phyloP scores from a whole-genome alignment of 441 rosid species.

The Eutrema salsugineum region DNA sequence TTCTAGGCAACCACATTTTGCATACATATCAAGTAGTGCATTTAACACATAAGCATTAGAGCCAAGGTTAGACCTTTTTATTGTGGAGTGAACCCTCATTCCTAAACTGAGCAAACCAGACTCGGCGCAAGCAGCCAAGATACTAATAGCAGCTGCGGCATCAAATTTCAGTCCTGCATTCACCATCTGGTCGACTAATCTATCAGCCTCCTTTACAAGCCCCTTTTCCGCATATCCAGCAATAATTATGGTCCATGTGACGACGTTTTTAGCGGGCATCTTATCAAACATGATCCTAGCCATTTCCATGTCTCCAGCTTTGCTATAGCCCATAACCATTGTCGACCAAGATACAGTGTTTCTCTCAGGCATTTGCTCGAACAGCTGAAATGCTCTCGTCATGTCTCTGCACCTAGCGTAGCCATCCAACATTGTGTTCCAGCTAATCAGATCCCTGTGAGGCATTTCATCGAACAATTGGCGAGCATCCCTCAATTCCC shows the following conservation, averaged over 20 bases:
- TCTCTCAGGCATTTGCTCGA: constrained; percentile 68
- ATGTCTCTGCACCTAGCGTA: constrained; percentile 65
- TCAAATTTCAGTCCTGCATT: constrained; percentile 47
- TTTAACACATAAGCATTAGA: constrained; percentile 48
- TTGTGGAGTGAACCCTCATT: constrained; percentile 46
- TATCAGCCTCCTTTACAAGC: constrained; percentile 49
- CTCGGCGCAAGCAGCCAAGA: constrained; percentile 78
- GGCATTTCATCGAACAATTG: constrained; percentile 77
- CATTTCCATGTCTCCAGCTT: constrained; percentile 77
- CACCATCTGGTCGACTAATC: constrained; percentile 55
- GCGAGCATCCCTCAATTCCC: constrained; percentile 50
- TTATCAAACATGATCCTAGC: constrained; percentile 70
- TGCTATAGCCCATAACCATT: constrained; percentile 67
- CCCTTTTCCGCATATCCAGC: constrained; percentile 84
- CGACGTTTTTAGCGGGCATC: constrained; percentile 69
- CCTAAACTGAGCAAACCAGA: constrained; percentile 77
- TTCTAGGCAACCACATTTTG: constrained; percentile 68
- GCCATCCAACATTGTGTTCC: constrained; percentile 82
- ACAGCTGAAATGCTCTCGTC: constrained; percentile 61
- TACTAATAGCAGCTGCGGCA: constrained; percentile 56
- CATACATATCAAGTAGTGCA: constrained; percentile 80
- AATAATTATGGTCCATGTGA: constrained; percentile 86
- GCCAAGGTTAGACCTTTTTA: constrained; percentile 38
- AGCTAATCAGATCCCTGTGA: constrained; percentile 54
- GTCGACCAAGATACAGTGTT: constrained; percentile 87